Percentiles rank a stretch among this genome's conserved stretches.
phyloP scores from a whole-genome alignment of 176 grass and related monocot species.

The Olyra latifolia region DNA sequence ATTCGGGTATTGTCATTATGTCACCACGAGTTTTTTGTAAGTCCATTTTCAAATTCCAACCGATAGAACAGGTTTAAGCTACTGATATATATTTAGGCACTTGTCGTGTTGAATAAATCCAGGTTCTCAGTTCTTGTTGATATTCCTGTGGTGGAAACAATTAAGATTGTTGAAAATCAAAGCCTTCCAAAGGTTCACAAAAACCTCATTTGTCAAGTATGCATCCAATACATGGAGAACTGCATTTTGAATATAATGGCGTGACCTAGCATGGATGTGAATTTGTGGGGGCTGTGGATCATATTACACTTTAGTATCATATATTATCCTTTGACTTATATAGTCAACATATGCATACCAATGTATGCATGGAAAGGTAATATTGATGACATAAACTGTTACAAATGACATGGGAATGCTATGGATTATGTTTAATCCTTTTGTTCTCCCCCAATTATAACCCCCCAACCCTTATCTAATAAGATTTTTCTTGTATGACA shows the following conservation, averaged over 20 bases:
- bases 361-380: background rate
- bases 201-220: background rate
- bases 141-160: conserved; percentile 5
- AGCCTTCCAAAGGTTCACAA: conserved; percentile 7
- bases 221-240: background rate
- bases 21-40: background rate
- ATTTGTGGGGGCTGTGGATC: background rate
- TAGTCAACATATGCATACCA: background rate
- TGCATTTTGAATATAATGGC: background rate
- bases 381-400: background rate
- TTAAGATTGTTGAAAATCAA: conserved; percentile 25
- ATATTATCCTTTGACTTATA: background rate
- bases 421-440: background rate
- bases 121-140: background rate
- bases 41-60: background rate
- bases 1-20: background rate
- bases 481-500: conserved; percentile 11
- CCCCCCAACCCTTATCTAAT: too few relatives aligned
- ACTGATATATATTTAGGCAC: background rate
- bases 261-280: background rate
- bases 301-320: background rate
- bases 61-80: background rate
- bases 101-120: background rate
- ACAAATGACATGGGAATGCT: background rate
- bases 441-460: too few relatives aligned